A percentile compares a stretch with the other conserved stretches of the same genome.
These are phyloP conservation scores for Colletotrichum trifolii DNA, from an alignment of 2,329 filamentous ascomycete genomes.

Conservation along the genomic window DNA sequence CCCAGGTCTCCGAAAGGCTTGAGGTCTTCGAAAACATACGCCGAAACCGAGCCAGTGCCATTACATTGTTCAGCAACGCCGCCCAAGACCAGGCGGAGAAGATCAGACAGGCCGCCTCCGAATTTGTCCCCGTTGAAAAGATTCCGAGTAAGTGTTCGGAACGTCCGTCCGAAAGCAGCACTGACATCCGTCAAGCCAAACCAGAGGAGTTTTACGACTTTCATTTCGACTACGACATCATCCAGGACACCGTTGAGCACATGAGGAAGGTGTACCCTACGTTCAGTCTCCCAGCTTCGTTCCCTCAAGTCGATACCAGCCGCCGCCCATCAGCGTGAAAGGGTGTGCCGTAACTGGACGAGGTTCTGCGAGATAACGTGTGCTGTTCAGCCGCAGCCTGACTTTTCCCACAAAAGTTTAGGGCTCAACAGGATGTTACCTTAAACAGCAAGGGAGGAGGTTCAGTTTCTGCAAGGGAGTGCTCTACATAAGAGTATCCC, in stretches of 20 bases:
- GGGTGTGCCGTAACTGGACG: too few relatives aligned
- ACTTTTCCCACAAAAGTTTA: too few relatives aligned
- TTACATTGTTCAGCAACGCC: conserved; percentile 53
- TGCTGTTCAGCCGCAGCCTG: too few relatives aligned
- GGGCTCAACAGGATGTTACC: too few relatives aligned
- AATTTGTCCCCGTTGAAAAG: conserved; percentile 43
- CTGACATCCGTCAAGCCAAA: conserved; percentile 7
- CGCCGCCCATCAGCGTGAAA: background rate
- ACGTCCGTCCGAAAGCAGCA: background rate
- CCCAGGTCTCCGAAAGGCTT: conserved; percentile 41
- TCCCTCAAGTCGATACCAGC: background rate
- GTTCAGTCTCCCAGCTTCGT: conserved; percentile 5
- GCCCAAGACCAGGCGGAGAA: conserved; percentile 47
- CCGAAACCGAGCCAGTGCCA: conserved; percentile 45
- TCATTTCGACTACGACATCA: conserved; percentile 29
- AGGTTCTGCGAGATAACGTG: too few relatives aligned
- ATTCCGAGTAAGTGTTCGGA: conserved; percentile 44
- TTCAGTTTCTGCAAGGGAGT: too few relatives aligned
- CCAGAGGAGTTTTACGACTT: conserved; percentile 34
- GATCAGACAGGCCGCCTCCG: conserved; percentile 40
- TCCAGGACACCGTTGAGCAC: conserved; percentile 4
- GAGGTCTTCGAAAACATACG: conserved; percentile 42
- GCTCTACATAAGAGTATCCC: too few relatives aligned
- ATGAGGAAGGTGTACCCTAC: conserved; percentile 10
- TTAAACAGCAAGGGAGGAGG: too few relatives aligned